Evolutionary conservation across 2,329 filamentous ascomycete genomes (phyloP).

Genomic region (Leptographium galeiforme): DNA sequence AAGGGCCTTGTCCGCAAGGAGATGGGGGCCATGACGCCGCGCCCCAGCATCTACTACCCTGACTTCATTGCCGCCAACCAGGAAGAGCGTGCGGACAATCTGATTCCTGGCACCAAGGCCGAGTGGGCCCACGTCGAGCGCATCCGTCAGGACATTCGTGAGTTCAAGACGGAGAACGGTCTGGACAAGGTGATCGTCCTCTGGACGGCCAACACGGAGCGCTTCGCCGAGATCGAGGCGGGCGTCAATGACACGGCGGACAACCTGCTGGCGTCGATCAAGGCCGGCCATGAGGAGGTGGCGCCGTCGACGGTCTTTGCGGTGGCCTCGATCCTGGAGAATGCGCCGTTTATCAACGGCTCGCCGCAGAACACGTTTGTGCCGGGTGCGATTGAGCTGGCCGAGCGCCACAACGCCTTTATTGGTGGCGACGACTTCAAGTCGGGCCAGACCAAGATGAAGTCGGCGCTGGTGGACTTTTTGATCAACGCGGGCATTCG

Average conservation of each 20-base stretch:
- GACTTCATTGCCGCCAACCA: slow-evolving; percentile 99
- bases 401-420: slow-evolving; percentile 75
- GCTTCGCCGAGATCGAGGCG: slow-evolving; percentile 74
- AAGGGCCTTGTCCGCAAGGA: slow-evolving; percentile 87
- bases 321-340: slow-evolving; percentile 83
- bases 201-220: slow-evolving; percentile 99
- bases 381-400: slow-evolving; percentile 78
- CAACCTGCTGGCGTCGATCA: slow-evolving; percentile 79
- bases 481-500: slow-evolving; percentile 98
- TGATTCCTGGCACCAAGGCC: slow-evolving; percentile 72
- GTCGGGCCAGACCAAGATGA: slow-evolving; percentile 99
- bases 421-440: slow-evolving; percentile 99
- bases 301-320: slow-evolving; percentile 92
- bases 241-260: slow-evolving; percentile 96
- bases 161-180: slow-evolving; percentile 75
- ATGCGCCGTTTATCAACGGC: slow-evolving; percentile 92
- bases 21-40: slow-evolving; percentile 75
- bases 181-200: slow-evolving; percentile 95
- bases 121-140: slow-evolving; percentile 80
- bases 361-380: slow-evolving; percentile 99
- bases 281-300: slow-evolving; percentile 78
- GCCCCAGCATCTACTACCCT: slow-evolving; percentile 95
- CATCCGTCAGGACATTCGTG: slow-evolving; percentile 82
- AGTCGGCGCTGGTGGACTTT: slow-evolving; percentile 96
- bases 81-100: slow-evolving; percentile 87